phyloP scores from a whole-genome alignment of 164 flowering plant genomes.

The Vitis vinifera region ASM3070453v1 NC_081807.1:4325001-4325500 shows the following conservation, averaged over 20 bases:
- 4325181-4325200: slow-evolving; percentile 77
- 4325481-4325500: slow-evolving; percentile 80
- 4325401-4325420: slow-evolving; percentile 40
- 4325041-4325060: slow-evolving; percentile 42
- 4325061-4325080: slow-evolving; percentile 43
- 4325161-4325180: slow-evolving; percentile 87
- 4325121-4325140: slow-evolving; percentile 66
- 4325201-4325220: slow-evolving; percentile 83
- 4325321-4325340: slow-evolving; percentile 98
- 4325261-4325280: slow-evolving; percentile 65
- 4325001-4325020: slow-evolving; percentile 66
- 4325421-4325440: slow-evolving; percentile 63
- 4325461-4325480: slow-evolving; percentile 90
- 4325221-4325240: slow-evolving; percentile 68
- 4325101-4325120: slow-evolving; percentile 63
- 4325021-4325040: slow-evolving; percentile 56
- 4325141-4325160: slow-evolving; percentile 66
- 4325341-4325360: slow-evolving; percentile 85
- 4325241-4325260: slow-evolving; percentile 58
- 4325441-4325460: slow-evolving; percentile 77
- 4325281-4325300: slow-evolving; percentile 72
- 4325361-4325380: slow-evolving; percentile 81
- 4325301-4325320: slow-evolving; percentile 89
- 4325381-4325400: slow-evolving; percentile 57
- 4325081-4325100: slow-evolving; percentile 72